Base-by-base conservation (phyloP, 2,329 filamentous ascomycete genomes). In the Stachybotrys chartarum region DNA sequence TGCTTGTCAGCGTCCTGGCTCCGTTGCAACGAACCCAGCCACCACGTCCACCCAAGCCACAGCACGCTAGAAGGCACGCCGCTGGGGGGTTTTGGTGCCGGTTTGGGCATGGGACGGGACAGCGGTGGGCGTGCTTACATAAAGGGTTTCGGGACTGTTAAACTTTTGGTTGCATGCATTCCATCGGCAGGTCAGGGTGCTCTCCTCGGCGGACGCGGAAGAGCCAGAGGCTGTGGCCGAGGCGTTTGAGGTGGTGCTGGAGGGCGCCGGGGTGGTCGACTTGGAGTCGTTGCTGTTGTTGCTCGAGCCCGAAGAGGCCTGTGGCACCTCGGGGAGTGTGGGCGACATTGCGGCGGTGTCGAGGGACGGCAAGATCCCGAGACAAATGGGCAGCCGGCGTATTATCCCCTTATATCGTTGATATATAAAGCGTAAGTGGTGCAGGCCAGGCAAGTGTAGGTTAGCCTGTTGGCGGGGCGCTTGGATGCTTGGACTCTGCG, bases 121-220 rank as follows among this genome's bases (percentile, higher is more conserved):
- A 45, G 6, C 17, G 11, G n/a, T 45, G 31, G 31, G 46, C 32
- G 51, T 24, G 72, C 81, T 72, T 75, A 85, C 82, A 66, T 86
- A 86, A 62, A 86, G 79, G 56, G 72, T 71, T 68, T 85, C 82
- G 14, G 83, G 77, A 8, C 73, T 77, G 49, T 70, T 72, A 63
- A 85, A 86, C 61, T 81, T 82, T 63, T 84, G 79, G 63, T 75
- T 76, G 65, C 83, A 86, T 54, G 74, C 72, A 57, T 77, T 77
- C 83, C 83, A 86, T 61, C 81, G 80, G 69, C 83, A 86, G 54
- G 77, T 76, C 39, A 86, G 76, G 64, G 78, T 81, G 45, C 45
- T 47, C 60, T 85, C 82, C 35, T 81, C 76, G 49, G 61, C 59
- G n/a, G 56, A 51, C 56, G 68, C 67, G 48, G 74, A 74, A 24